Conservation (phyloP, 2,329 filamentous ascomycete species). For the Diplodia sapinea region DNA sequence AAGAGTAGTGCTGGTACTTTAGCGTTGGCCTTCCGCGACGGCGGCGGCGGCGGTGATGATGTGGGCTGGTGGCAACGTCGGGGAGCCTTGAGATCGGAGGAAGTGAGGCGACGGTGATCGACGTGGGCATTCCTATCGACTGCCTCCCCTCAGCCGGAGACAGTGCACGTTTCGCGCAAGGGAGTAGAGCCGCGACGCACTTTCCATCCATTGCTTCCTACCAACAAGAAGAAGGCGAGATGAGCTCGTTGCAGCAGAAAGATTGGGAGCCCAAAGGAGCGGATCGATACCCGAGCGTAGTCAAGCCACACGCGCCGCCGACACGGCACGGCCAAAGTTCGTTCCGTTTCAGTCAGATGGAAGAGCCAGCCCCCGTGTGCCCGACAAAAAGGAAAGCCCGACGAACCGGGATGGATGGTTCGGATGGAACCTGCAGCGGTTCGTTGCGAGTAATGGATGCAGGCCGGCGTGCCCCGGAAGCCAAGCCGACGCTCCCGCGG, state of each 20-base stretch:
- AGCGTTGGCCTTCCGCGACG: background rate
- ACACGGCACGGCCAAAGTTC: background rate
- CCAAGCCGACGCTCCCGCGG: background rate
- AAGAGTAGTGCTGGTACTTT: background rate
- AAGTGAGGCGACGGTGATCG: background rate
- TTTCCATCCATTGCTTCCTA: background rate
- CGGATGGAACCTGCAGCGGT: constrained; percentile 19
- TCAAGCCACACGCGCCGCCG: background rate
- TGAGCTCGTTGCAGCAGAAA: background rate
- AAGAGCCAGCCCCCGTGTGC: background rate
- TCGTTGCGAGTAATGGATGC: constrained; percentile 16
- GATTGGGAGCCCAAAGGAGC: constrained; percentile 13
- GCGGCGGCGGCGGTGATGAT: too few species aligned
- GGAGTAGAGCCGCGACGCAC: background rate
- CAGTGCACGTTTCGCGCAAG: background rate
- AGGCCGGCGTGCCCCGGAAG: background rate
- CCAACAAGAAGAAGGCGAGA: background rate
- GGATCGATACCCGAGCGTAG: constrained; percentile 19
- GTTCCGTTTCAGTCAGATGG: background rate
- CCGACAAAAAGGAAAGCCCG: background rate
- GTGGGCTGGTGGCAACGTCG: background rate
- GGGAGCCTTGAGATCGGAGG: background rate
- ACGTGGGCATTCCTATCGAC: background rate
- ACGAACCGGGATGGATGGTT: background rate
- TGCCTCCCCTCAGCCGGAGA: background rate